Percentiles rank a stretch among this genome's conserved stretches.
Evolutionary conservation across 371 early-diverging fungal genomes (phyloP).

Genomic region (Apophysomyces sp.): DNA sequence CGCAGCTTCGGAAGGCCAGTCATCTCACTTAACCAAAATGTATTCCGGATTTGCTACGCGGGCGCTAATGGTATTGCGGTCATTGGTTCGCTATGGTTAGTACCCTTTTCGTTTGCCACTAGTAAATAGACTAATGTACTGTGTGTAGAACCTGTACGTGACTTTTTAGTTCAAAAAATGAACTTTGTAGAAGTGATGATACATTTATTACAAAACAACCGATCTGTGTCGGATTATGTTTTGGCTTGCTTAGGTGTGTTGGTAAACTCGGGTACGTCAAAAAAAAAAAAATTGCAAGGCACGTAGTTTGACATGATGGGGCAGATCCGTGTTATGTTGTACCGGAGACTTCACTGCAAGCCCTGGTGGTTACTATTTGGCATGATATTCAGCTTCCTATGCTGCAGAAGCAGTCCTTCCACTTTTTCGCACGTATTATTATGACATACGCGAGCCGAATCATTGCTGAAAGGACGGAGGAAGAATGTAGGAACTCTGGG

Average conservation of each 20-base stretch:
- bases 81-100: conserved; percentile 33
- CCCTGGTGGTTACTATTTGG: conserved; percentile 30
- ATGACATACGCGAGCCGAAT: conserved; percentile 27
- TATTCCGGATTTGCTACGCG: conserved; percentile 34
- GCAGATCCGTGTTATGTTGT: conserved; percentile 19
- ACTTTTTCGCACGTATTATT: conserved; percentile 37
- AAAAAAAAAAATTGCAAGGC: too few relatives aligned
- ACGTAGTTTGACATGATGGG: not conserved
- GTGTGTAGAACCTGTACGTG: conserved; percentile 23
- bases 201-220: conserved; percentile 33
- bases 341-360: conserved; percentile 21
- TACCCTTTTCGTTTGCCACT: not conserved
- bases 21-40: conserved; percentile 16
- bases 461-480: not conserved
- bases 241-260: conserved; percentile 38
- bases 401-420: conserved; percentile 18
- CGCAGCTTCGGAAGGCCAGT: conserved; percentile 3
- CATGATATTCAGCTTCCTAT: conserved; percentile 15
- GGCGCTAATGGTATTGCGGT: conserved; percentile 28
- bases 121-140: not conserved
- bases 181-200: conserved; percentile 34
- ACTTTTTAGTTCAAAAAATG: conserved; percentile 32
- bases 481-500: not conserved
- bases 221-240: conserved; percentile 26
- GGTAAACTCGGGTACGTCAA: conserved; percentile 19